Evolutionary conservation across 192 early-diverging fungal genomes (phyloP).

Genomic region (Umbelopsis sp.): DNA sequence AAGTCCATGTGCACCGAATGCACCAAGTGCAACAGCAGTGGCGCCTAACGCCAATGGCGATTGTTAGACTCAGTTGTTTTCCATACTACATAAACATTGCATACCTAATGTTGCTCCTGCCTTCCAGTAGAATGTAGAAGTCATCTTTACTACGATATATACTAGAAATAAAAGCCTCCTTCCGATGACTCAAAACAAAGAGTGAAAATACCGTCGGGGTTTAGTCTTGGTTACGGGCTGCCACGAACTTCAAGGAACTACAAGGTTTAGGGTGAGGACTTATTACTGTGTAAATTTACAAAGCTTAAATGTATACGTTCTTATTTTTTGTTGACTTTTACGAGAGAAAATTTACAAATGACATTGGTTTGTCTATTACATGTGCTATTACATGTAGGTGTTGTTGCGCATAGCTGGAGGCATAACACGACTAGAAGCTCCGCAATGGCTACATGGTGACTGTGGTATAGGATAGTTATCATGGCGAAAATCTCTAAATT

Average conservation of each 20-base stretch:
- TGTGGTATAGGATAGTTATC: not conserved
- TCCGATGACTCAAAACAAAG: not conserved
- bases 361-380: not conserved
- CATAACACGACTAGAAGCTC: not conserved
- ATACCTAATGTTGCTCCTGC: slow-evolving; percentile 28
- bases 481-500: not conserved
- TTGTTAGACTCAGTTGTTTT: not conserved
- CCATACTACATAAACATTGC: not conserved
- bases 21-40: slow-evolving; percentile 43
- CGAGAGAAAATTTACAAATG: not conserved
- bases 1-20: slow-evolving; percentile 53
- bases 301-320: too few species aligned
- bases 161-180: not conserved
- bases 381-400: not conserved
- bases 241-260: too few species aligned
- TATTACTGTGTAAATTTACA: too few species aligned
- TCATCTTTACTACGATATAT: not conserved
- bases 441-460: not conserved
- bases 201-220: not conserved
- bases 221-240: too few species aligned
- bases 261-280: too few species aligned
- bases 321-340: not conserved
- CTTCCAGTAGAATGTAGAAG: slow-evolving; percentile 25
- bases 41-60: slow-evolving; percentile 18
- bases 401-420: not conserved